These are phyloP conservation scores for Rhodotorula sp. DNA, from an alignment of 1,284 basidiomycete species.

Conservation along the genomic window DNA sequence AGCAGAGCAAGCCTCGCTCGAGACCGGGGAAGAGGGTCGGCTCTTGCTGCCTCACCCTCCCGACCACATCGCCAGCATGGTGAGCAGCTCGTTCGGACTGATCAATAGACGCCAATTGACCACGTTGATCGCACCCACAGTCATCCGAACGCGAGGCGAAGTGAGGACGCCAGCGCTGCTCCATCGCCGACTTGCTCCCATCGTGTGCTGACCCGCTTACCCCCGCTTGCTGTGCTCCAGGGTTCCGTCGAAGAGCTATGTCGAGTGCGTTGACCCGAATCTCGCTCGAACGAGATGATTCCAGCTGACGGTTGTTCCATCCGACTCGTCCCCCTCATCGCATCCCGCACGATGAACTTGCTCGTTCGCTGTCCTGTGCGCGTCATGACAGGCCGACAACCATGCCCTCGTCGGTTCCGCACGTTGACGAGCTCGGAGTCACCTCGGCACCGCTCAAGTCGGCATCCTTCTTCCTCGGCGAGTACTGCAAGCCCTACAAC, in stretches of 20 bases:
- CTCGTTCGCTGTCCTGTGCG: no score
- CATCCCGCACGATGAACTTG: no score
- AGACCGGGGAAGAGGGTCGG: not conserved
- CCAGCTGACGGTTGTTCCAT: not conserved
- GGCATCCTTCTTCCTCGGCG: slow-evolving; percentile 95
- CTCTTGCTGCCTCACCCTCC: not conserved
- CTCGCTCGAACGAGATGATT: not conserved
- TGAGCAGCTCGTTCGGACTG: not conserved
- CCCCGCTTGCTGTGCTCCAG: slow-evolving; percentile 12
- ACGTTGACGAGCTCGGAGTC: slow-evolving; percentile 83
- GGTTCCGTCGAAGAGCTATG: slow-evolving; percentile 40
- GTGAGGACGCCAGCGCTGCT: slow-evolving; percentile 9
- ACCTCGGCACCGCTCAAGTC: slow-evolving; percentile 95
- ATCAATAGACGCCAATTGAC: not conserved
- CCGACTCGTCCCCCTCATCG: not conserved
- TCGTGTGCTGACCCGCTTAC: not conserved
- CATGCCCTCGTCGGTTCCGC: slow-evolving; percentile 68
- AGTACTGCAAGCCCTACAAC: slow-evolving; percentile 93
- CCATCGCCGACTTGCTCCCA: not conserved
- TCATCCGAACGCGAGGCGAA: slow-evolving; percentile 39
- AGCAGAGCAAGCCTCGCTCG: no score
- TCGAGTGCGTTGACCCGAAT: slow-evolving; percentile 29
- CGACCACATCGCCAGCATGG: slow-evolving; percentile 1
- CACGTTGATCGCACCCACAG: not conserved
- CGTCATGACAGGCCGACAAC: slow-evolving; percentile 58